Evolutionary conservation across 2,329 filamentous ascomycete species (phyloP), one percentile per base, ranked within the genome.

Genomic region (Anisogramma anomala): DNA sequence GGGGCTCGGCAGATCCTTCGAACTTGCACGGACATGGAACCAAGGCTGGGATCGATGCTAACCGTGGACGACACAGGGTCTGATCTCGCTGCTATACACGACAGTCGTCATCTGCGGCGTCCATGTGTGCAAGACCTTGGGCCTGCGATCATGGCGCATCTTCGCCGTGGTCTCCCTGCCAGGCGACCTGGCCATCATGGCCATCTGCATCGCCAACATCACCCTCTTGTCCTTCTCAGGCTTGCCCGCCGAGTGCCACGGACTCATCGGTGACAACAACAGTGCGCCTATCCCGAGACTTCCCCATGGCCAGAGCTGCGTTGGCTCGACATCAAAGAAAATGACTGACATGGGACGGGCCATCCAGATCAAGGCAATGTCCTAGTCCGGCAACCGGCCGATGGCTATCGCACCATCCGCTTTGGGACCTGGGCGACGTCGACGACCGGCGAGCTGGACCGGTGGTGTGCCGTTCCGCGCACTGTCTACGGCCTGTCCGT

Each of bases 111-210:
- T 56, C 14, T 27, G 48, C 33, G 41, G 46, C 18, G 42, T 52
- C 19, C 43, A 45, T 11, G 19, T 54, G n/a, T 39, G 47, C 22
- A 49, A 47, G 34, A 32, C 47, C 15, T 35, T 48, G n/a, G 44
- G 39, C 6, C 17, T 43, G 14, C 41, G 37, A 30, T 30, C 33
- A 43, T 50, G 52, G 42, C 48, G 46, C 13, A 33, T 48, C 27
- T 43, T 45, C 22, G 43, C 47, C 39, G 10, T 51, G 28, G 27
- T 36, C 10, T 48, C 50, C 17, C 28, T 55, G 8, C 42, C 52
- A n/a, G 45, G 47, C 0, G 55, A 57, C 30, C 33, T 54, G 5
- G 40, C 47, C 17, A 49, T 53, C 31, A 46, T 52, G 44, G 46
- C 46, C 14, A 33, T 52, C 17, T 49, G 46, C 46, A 37, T 52